phyloP scores from a whole-genome alignment of 371 early-diverging fungal genomes.

The Mortierella sp. region DNA sequence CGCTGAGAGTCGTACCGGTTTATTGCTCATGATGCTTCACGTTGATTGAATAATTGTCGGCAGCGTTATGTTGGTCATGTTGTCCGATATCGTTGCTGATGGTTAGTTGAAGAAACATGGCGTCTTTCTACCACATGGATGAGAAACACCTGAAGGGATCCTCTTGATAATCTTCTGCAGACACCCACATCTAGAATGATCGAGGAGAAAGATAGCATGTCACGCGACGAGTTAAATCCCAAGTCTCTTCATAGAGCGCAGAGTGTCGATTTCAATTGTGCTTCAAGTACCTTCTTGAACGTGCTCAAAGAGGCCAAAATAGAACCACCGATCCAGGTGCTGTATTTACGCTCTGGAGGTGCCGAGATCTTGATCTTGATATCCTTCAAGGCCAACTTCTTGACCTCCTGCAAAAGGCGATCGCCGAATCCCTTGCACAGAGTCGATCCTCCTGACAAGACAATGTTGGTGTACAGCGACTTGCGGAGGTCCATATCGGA shows the following conservation, averaged over 20 bases:
- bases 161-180: conserved; percentile 54
- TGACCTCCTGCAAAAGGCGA: conserved; percentile 99
- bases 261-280: no score
- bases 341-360: conserved; percentile 99
- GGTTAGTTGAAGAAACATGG: not conserved
- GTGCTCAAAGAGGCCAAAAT: conserved; percentile 92
- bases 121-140: conserved; percentile 37
- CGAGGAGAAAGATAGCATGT: not conserved
- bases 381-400: conserved; percentile 96
- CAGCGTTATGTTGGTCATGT: not conserved
- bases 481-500: conserved; percentile 98
- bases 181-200: conserved; percentile 51
- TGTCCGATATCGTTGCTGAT: conserved; percentile 4
- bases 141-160: conserved; percentile 55
- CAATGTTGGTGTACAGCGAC: conserved; percentile 97
- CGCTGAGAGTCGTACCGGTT: not conserved
- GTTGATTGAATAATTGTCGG: conserved; percentile 1
- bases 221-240: not conserved
- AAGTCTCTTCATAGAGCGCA: no score
- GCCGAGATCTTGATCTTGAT: conserved; percentile 99
- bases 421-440: conserved; percentile 98
- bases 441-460: conserved; percentile 94
- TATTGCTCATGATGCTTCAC: not conserved
- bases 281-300: conserved; percentile 60
- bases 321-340: conserved; percentile 99